Evolutionary conservation across 148 eudicot species (phyloP), one percentile per base, ranked within the genome.

Genomic region (Polygonum aviculare): DNA sequence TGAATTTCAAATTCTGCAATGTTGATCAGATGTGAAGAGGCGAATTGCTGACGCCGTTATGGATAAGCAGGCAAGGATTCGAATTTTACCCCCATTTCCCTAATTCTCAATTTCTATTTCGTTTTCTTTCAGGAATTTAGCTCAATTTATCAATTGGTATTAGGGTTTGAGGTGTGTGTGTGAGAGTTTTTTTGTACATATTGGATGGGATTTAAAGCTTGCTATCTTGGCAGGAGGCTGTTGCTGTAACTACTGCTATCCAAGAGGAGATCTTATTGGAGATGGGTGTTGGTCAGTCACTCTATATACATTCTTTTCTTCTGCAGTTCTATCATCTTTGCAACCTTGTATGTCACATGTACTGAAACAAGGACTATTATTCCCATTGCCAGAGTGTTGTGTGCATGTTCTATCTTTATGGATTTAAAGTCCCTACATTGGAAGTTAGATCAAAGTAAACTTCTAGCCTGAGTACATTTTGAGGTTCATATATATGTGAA

Each of bases 191-290:
- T 21, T 57, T 57, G 31, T 57, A 22, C 21, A 18, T 9, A 36
- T 67, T 38, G 72, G 19, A 14, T 67, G 72, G 21, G 41, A 35
- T 35, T 67, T 67, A 45, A 35, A 67, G 21, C 21, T n/a, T 67
- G 72, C 45, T 35, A 36, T 67, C 41, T 63, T 33, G 26, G 75
- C 89, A 94, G 98, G 97, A 94, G 86, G 87, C 96, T 81, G 97
- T 94, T 83, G 96, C 96, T 80, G 85, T 92, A 40, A 94, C 98
- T 63, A 94, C 98, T 73, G 85, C 88, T 70, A 86, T 94, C 74
- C 98, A 94, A 80, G 93, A 94, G 81, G 97, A 91, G 82, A 90
- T 94, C 67, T 85, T 94, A 79, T 73, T 80, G 77, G 98, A 92
- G 83, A 91, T 94, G 95, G 98, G 93, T 74, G 83, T 94, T 80